Percentiles rank a stretch among this genome's conserved stretches.
These are phyloP conservation scores for Dillenia turbinata DNA, from an alignment of 164 flowering plant species.

Conservation along the genomic window DNA sequence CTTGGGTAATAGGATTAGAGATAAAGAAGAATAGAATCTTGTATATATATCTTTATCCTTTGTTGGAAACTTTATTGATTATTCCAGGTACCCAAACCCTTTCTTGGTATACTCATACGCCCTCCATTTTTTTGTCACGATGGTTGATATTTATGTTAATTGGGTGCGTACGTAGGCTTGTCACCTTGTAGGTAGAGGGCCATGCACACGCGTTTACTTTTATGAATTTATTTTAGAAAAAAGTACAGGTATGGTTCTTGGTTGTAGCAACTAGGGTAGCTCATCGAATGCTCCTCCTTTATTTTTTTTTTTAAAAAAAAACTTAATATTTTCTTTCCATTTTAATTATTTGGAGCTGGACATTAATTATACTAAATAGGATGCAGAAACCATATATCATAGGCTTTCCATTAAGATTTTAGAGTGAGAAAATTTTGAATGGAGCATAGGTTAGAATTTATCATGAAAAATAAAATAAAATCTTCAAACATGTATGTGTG, in stretches of 20 bases:
- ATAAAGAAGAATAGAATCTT: slow-evolving; percentile 39
- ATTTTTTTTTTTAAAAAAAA: too few relatives aligned
- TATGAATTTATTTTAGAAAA: background rate
- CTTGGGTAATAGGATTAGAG: slow-evolving; percentile 16
- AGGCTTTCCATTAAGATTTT: too few relatives aligned
- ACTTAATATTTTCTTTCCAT: too few relatives aligned
- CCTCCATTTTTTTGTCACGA: background rate
- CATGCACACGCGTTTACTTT: background rate
- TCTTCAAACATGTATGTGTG: too few relatives aligned
- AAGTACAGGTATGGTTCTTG: background rate
- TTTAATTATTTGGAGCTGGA: too few relatives aligned
- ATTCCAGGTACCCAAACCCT: slow-evolving; percentile 25
- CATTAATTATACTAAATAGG: too few relatives aligned
- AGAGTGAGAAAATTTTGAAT: too few relatives aligned
- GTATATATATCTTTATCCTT: slow-evolving; percentile 6
- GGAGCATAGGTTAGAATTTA: too few relatives aligned
- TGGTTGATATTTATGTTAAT: background rate
- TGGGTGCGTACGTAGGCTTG: background rate
- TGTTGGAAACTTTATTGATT: slow-evolving; percentile 16
- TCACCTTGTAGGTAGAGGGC: background rate
- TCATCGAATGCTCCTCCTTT: background rate
- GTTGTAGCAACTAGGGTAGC: background rate
- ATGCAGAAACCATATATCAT: too few relatives aligned
- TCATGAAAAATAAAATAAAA: too few relatives aligned
- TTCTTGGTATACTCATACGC: slow-evolving; percentile 8